Evolutionary conservation across 164 flowering plant genomes (phyloP).

Genomic region (Vitis rotundifolia): DNA sequence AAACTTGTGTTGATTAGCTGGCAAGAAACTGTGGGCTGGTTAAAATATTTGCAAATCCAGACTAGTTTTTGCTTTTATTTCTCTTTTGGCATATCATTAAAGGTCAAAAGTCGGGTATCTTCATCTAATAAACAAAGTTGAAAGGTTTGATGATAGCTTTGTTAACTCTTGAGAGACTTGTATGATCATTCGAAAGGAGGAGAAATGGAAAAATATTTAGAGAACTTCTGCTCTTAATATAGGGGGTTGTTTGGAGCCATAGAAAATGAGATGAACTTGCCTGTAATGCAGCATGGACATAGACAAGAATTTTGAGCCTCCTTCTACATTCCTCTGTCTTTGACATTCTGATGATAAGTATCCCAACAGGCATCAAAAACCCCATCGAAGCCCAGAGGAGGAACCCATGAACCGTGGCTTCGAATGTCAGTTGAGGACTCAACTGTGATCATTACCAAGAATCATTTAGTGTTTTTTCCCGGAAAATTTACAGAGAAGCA

Average conservation of each 20-base stretch:
- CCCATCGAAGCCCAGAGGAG: slow-evolving; percentile 63
- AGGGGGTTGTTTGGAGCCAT: no score
- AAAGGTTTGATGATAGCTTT: slow-evolving; percentile 11
- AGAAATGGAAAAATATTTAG: background rate
- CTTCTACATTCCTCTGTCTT: slow-evolving; percentile 29
- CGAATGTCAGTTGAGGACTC: slow-evolving; percentile 29
- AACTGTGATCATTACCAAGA: slow-evolving; percentile 17
- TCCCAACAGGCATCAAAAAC: slow-evolving; percentile 51
- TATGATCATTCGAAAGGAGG: background rate
- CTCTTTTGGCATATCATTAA: slow-evolving; percentile 9
- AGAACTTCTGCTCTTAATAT: no score
- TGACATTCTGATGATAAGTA: slow-evolving; percentile 47
- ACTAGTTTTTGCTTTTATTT: background rate
- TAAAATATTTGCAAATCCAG: background rate
- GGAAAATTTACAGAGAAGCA: background rate
- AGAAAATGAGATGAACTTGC: slow-evolving; percentile 16
- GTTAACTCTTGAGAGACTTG: slow-evolving; percentile 6
- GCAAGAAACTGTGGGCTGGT: slow-evolving; percentile 10
- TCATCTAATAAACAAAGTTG: slow-evolving; percentile 7
- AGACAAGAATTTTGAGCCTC: slow-evolving; percentile 36
- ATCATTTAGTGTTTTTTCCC: background rate
- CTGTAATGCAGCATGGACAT: slow-evolving; percentile 42
- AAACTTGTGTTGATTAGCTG: background rate
- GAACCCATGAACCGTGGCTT: slow-evolving; percentile 47
- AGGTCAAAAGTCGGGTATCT: slow-evolving; percentile 22